Evolutionary conservation across 371 early-diverging fungal species (phyloP).

Genomic region (Saksenaea oblongispora): DNA sequence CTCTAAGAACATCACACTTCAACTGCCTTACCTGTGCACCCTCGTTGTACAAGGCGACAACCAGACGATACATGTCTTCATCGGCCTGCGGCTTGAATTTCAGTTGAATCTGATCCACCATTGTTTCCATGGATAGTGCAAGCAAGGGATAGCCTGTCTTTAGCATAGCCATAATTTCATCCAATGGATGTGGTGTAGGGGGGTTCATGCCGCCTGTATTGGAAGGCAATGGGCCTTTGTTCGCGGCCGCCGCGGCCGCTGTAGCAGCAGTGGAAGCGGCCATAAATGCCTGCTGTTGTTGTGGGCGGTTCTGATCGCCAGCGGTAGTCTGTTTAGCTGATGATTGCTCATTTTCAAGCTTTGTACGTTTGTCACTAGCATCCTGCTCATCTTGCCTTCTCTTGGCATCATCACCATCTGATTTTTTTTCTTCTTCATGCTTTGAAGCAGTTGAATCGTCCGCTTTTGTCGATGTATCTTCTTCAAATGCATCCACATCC

Average conservation of each 20-base stretch:
- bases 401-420: constrained; percentile 2
- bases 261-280: not conserved
- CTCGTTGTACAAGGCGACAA: constrained; percentile 87
- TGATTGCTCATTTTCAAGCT: not conserved
- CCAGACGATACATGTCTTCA: constrained; percentile 94
- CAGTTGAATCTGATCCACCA: constrained; percentile 94
- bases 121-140: constrained; percentile 95
- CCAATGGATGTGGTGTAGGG: constrained; percentile 66
- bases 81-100: constrained; percentile 92
- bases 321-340: not conserved
- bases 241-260: constrained; percentile 13
- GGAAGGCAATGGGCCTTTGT: constrained; percentile 18
- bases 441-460: not conserved
- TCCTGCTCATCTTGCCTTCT: constrained; percentile 3
- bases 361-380: not conserved
- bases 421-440: constrained; percentile 17
- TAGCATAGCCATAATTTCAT: constrained; percentile 94
- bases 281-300: not conserved
- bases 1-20: no score
- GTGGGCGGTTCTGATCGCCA: not conserved
- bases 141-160: constrained; percentile 95
- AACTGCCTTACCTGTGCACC: constrained; percentile 74
- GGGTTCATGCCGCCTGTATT: not conserved
- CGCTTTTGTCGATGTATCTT: not conserved
- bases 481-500: constrained; percentile 7